phyloP scores from a whole-genome alignment of 768 basidiomycete species.

The Lactarius vividus region DNA sequence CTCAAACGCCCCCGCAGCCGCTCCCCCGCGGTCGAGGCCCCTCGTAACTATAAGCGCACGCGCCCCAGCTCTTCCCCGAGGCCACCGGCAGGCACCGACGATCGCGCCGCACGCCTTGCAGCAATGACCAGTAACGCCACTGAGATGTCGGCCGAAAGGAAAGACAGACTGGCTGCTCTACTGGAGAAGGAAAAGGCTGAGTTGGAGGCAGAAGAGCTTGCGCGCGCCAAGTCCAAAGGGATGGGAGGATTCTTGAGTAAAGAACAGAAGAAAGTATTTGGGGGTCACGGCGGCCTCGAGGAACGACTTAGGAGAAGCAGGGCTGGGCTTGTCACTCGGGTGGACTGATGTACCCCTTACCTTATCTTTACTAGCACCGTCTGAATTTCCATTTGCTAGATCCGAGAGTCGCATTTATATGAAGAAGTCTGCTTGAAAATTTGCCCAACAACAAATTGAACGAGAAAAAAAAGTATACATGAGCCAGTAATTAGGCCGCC shows the following conservation, averaged over 20 bases:
- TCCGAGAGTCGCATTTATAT: constrained; percentile 17
- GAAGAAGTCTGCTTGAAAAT: constrained; percentile 15
- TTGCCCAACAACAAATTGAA: constrained; percentile 9
- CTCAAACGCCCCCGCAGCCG: constrained; percentile 44
- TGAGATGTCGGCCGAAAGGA: constrained; percentile 63
- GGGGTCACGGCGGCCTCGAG: constrained; percentile 72
- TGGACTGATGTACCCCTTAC: constrained; percentile 41
- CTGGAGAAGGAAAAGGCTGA: constrained; percentile 79
- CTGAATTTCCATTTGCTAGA: constrained; percentile 3
- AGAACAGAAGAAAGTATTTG: constrained; percentile 84
- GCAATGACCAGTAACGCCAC: constrained; percentile 81
- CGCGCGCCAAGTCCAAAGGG: constrained; percentile 68
- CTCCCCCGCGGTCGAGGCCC: constrained; percentile 34
- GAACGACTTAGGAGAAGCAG: constrained; percentile 73
- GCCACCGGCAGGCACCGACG: constrained; percentile 38
- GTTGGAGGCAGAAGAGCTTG: constrained; percentile 64
- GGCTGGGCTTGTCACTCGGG: constrained; percentile 66
- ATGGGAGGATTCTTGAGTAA: constrained; percentile 78
- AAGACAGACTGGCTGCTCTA: constrained; percentile 63
- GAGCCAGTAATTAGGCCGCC: constrained; percentile 15
- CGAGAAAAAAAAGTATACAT: not conserved
- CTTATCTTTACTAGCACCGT: constrained; percentile 11
- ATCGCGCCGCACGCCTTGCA: constrained; percentile 82
- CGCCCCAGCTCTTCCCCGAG: constrained; percentile 43
- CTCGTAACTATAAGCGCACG: constrained; percentile 45